These are phyloP conservation scores for Sugiyamaella xylanicola DNA, from an alignment of 1,139 yeast species.

Conservation along the genomic window DNA sequence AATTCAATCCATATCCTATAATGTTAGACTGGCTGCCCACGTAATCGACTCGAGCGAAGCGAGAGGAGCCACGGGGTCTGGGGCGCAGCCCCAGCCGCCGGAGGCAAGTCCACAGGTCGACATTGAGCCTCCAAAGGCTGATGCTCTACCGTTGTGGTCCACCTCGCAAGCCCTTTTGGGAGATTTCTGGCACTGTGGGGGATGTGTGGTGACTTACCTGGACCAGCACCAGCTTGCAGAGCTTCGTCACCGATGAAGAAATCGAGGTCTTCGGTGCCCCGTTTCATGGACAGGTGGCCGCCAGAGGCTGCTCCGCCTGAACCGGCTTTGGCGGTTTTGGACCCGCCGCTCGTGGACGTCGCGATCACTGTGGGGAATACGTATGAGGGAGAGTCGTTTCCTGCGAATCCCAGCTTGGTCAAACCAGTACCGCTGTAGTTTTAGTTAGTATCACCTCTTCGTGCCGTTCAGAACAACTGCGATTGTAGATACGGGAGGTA, in stretches of 20 bases:
- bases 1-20: slow-evolving; percentile 73
- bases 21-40: slow-evolving; percentile 2
- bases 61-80: slow-evolving; percentile 3
- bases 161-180: neutral
- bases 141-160: neutral
- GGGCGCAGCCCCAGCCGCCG: slow-evolving; percentile 4
- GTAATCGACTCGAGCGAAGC: too few species aligned
- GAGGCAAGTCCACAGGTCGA: too few species aligned
- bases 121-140: too few species aligned
- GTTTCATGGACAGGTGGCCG: slow-evolving; percentile 60
- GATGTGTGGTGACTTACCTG: slow-evolving; percentile 41
- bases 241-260: slow-evolving; percentile 97
- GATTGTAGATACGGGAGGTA: too few species aligned
- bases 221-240: slow-evolving; percentile 81
- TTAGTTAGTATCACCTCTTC: slow-evolving; percentile 3
- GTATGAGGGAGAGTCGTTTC: slow-evolving; percentile 96
- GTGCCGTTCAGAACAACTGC: too few species aligned
- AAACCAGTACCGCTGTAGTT: slow-evolving; percentile 88
- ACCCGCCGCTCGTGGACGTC: slow-evolving; percentile 55
- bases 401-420: slow-evolving; percentile 97
- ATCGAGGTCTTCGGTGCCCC: slow-evolving; percentile 94
- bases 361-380: slow-evolving; percentile 98
- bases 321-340: slow-evolving; percentile 41
- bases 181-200: too few species aligned
- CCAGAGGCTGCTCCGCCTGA: slow-evolving; percentile 27